phyloP scores from a whole-genome alignment of 305 asterid genomes.

The Andrographis paniculata region DNA sequence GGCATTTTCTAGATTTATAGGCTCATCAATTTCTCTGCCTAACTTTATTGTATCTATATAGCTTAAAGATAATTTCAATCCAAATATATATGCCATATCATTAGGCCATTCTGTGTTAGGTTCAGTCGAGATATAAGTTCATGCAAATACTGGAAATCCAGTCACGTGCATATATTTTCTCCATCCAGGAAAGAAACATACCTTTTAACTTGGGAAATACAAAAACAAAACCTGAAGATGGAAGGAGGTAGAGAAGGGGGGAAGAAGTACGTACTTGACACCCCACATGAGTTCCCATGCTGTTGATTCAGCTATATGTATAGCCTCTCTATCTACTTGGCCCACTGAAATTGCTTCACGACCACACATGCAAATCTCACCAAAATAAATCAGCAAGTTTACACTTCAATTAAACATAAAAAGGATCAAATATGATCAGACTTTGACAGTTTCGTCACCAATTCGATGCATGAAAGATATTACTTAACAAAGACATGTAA shows the following conservation, averaged over 20 bases:
- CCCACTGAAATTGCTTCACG: conserved; percentile 41
- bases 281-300: conserved; percentile 74
- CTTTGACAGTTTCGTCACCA: no score
- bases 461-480: no score
- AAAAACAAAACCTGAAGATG: conserved; percentile 10
- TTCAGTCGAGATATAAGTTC: conserved; percentile 13
- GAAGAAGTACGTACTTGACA: conserved; percentile 30
- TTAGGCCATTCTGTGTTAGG: conserved; percentile 17
- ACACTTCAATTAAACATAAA: conserved; percentile 26
- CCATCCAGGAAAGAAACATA: conserved; percentile 14
- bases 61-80: conserved; percentile 5
- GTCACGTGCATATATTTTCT: conserved; percentile 18
- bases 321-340: conserved; percentile 28
- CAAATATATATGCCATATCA: neutral
- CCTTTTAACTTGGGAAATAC: conserved; percentile 2
- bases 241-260: conserved; percentile 15
- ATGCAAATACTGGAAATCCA: conserved; percentile 23
- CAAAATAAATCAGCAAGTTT: conserved; percentile 13
- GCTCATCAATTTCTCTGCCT: neutral
- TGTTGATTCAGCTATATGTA: conserved; percentile 32
- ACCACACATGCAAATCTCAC: conserved; percentile 31
- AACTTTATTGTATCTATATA: conserved; percentile 7
- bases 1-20: conserved; percentile 7
- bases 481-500: conserved; percentile 8
- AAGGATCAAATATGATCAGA: conserved; percentile 26